These are phyloP conservation scores for Pythium aristosporum DNA, from an alignment of 352 stramenopile species.

Conservation along the genomic window DNA sequence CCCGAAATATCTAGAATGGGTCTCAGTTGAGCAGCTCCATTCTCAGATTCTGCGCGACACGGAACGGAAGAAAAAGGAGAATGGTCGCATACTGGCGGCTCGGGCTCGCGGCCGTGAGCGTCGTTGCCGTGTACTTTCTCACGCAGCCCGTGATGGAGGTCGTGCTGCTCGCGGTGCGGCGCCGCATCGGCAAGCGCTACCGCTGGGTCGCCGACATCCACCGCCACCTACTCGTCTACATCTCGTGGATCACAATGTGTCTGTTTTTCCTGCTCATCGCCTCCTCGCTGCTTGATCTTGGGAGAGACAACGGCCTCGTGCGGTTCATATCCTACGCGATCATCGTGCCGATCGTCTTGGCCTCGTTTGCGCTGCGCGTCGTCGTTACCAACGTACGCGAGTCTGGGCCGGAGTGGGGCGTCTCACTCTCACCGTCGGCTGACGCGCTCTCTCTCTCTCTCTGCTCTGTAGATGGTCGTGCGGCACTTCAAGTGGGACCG, in stretches of 20 bases:
- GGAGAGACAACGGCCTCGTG: constrained; percentile 47
- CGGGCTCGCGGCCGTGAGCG: constrained; percentile 42
- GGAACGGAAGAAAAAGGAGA: background rate
- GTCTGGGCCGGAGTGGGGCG: background rate
- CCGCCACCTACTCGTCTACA: constrained; percentile 69
- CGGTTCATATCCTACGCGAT: constrained; percentile 56
- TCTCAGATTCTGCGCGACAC: no score
- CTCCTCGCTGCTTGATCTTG: constrained; percentile 52
- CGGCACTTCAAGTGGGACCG: constrained; percentile 79
- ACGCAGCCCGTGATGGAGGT: constrained; percentile 48
- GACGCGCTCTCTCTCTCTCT: constrained; percentile 2
- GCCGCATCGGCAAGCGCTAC: constrained; percentile 62
- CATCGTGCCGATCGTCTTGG: constrained; percentile 67
- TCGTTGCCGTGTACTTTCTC: constrained; percentile 52
- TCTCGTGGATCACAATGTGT: constrained; percentile 69
- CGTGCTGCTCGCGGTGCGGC: constrained; percentile 48
- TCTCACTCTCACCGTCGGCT: background rate
- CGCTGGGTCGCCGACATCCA: constrained; percentile 81
- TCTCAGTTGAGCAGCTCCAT: background rate
- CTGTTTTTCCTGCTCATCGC: constrained; percentile 51
- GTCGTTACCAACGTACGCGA: constrained; percentile 71
- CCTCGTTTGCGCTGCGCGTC: constrained; percentile 69
- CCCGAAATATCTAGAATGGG: background rate
- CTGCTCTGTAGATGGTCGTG: constrained; percentile 48
- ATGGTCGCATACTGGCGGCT: constrained; percentile 60